Base-by-base conservation (phyloP, 164 flowering plant species). In the Vitis vinifera region DNA sequence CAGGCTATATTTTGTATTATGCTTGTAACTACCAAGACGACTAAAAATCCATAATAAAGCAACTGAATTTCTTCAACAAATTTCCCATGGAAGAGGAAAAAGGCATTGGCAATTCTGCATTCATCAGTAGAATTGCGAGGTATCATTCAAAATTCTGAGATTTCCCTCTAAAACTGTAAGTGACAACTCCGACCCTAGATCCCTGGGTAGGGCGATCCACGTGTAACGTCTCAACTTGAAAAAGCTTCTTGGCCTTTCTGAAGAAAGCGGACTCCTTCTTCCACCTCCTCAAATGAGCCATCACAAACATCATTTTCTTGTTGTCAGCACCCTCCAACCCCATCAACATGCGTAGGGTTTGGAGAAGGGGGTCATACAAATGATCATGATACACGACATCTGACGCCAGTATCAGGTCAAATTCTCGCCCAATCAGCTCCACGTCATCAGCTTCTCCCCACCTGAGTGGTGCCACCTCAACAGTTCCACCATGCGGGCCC, bases 261-360 rank as follows among this genome's bases (percentile, higher is more conserved):
- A 90, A 90, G 76, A 90, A 88, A 2, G 61, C 78, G 7, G 88
- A 60, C 1, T 90, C 99, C 84, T 96, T 93, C 84, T 91, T 93
- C 98, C 97, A 91, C 85, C 99, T 87, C 86, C 79, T 86, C 78
- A 89, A 73, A 72, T 96, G 99, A 17, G 91, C 89, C 98, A 93
- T 93, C 71, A 93, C 70, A 47, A 93, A 87, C 71, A 70, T 81
- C 61, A 51, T 66, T 67, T 66, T 71, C 63, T 72, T 76, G 14
- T 17, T 10, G 8, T 48, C 31, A 19, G 64, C 75, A 5, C 73
- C 73, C 0, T 83, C 79, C 60, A 67, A 30, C 4, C 44, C 1
- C 73, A 90, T 9, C 63, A 91, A 72, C 62, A 65, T 85, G 11
- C 69, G 68, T 62, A 96, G 77, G 30, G 97, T 93, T 56, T 84